phyloP scores from a whole-genome alignment of 164 flowering plant species.

The Annona squamosa region DNA sequence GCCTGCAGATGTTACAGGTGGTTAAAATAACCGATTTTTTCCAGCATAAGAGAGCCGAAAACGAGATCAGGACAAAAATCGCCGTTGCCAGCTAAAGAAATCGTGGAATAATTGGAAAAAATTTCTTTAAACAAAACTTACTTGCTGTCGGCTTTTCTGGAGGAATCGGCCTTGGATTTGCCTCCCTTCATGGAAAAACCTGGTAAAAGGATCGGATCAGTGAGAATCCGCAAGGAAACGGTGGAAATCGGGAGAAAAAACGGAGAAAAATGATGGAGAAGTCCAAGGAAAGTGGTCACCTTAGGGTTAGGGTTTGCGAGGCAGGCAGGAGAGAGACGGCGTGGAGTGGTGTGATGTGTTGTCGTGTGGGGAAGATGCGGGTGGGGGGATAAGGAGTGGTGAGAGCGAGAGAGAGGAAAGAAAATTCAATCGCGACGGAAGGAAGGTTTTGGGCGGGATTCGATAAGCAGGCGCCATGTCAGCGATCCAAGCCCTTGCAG shows the following conservation, averaged over 20 bases:
- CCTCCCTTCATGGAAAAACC: constrained; percentile 30
- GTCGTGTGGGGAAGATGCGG: constrained; percentile 9
- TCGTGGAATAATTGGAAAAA: background rate
- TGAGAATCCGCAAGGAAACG: constrained; percentile 15
- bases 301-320: constrained; percentile 23
- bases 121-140: constrained; percentile 18
- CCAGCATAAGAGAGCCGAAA: background rate
- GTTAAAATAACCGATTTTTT: background rate
- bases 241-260: constrained; percentile 4
- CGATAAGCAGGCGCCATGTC: constrained; percentile 22
- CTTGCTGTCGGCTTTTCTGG: constrained; percentile 27
- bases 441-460: constrained; percentile 33
- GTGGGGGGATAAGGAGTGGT: constrained; percentile 6
- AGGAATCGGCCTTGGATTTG: constrained; percentile 24
- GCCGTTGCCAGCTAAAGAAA: background rate
- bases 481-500: constrained; percentile 16
- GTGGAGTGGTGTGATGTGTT: constrained; percentile 1
- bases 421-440: constrained; percentile 11
- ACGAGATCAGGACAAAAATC: constrained; percentile 3
- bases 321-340: constrained; percentile 2
- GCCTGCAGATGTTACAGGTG: constrained; percentile 9
- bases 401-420: constrained; percentile 3
- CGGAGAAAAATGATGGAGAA: background rate
- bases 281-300: constrained; percentile 3
- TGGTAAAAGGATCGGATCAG: constrained; percentile 19